Evolutionary conservation across 768 basidiomycete genomes (phyloP).

Genomic region (Erythrobasidium yunnanense): DNA sequence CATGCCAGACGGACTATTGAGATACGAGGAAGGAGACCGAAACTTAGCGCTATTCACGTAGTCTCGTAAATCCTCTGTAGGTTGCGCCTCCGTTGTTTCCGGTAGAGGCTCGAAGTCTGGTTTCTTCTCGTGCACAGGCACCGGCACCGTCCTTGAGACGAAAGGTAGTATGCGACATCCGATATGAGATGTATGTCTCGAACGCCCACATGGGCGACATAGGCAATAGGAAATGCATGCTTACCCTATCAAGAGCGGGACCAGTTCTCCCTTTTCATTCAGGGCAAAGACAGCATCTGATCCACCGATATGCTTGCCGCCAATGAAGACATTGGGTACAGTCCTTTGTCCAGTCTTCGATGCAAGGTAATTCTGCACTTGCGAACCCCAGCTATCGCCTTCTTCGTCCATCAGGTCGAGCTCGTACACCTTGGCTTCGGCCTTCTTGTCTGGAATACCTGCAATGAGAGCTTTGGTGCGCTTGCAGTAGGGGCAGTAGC

Average conservation of each 20-base stretch:
- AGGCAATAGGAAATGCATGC: too few relatives aligned
- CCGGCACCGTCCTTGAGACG: too few relatives aligned
- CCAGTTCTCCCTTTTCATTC: constrained; percentile 23
- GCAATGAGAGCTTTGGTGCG: constrained; percentile 24
- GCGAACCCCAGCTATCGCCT: not conserved
- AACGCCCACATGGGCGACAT: too few relatives aligned
- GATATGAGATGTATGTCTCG: too few relatives aligned
- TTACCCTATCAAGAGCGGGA: constrained; percentile 16
- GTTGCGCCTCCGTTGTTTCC: too few relatives aligned
- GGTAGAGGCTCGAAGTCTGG: too few relatives aligned
- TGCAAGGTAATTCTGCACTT: constrained; percentile 26
- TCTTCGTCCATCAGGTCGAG: constrained; percentile 28
- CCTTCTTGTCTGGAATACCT: constrained; percentile 25
- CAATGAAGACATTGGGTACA: constrained; percentile 30
- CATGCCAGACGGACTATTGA: constrained; percentile 10
- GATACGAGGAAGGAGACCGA: not conserved
- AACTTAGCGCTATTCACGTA: constrained; percentile 19
- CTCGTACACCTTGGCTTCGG: constrained; percentile 29
- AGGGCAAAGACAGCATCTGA: constrained; percentile 14
- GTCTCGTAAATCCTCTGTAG: too few relatives aligned
- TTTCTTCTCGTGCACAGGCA: too few relatives aligned
- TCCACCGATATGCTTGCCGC: constrained; percentile 27
- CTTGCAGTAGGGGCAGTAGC: constrained; percentile 26
- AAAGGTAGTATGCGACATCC: too few relatives aligned
- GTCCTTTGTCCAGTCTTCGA: constrained; percentile 29